Conservation (phyloP, 2,329 filamentous ascomycete species). For the Cordyceps tenuipes region DNA sequence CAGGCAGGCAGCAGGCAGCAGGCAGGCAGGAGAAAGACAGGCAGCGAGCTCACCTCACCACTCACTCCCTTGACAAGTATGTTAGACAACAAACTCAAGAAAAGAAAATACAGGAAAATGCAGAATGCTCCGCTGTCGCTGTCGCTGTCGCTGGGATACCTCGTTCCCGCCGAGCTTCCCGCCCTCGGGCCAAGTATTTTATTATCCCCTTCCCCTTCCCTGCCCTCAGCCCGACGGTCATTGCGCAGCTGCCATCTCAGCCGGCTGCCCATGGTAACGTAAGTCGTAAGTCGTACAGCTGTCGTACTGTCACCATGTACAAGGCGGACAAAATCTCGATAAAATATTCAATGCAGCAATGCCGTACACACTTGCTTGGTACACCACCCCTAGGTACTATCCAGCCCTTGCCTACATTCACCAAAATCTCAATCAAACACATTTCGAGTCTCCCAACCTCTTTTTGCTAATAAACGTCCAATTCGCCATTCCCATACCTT, state of each 20-base stretch:
- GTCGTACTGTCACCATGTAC: background rate
- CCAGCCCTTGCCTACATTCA: background rate
- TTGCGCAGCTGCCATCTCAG: background rate
- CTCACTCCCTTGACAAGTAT: no score
- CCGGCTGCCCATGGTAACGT: background rate
- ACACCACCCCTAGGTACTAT: background rate
- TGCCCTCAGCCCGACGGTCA: slow-evolving; percentile 3
- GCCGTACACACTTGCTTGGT: no score
- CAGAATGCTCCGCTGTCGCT: background rate
- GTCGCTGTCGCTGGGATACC: background rate
- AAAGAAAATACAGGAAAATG: no score
- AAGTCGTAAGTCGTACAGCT: background rate
- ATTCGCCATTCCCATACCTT: background rate
- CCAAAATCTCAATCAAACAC: background rate
- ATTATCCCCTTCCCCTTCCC: background rate
- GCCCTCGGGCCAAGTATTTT: background rate
- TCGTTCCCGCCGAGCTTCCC: background rate
- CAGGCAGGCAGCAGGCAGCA: no score
- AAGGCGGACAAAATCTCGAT: no score
- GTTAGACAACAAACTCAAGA: background rate
- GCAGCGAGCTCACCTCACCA: no score
- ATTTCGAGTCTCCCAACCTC: background rate
- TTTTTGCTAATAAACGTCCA: background rate
- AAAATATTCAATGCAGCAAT: no score
- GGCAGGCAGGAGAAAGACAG: no score